phyloP scores from a whole-genome alignment of 1,284 basidiomycete species.

The Cronartium ribicola region DNA sequence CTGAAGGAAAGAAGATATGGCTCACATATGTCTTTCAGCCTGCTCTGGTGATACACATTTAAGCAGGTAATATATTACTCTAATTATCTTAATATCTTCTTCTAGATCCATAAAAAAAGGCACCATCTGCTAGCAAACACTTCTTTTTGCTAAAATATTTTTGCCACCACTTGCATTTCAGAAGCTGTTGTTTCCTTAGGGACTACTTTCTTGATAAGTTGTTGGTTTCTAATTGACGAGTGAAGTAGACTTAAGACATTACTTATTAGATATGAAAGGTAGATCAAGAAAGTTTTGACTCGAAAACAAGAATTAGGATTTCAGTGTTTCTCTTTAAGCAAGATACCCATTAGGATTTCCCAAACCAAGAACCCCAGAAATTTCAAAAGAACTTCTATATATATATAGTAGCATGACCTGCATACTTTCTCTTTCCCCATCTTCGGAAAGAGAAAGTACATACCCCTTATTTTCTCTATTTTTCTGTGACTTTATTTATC shows the following conservation, averaged over 20 bases:
- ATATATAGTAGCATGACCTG: no score
- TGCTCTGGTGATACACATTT: background rate
- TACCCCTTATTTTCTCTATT: no score
- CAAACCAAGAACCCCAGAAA: no score
- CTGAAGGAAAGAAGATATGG: background rate
- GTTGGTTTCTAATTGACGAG: background rate
- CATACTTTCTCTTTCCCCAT: no score
- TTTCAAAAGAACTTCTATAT: no score
- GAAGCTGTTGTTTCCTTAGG: background rate
- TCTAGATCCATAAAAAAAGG: slow-evolving; percentile 3
- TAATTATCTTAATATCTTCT: background rate
- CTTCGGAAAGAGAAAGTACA: no score
- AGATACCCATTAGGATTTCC: no score
- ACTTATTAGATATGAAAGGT: no score
- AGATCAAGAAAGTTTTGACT: no score
- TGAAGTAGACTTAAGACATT: background rate
- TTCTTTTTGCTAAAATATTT: background rate
- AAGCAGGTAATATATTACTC: background rate
- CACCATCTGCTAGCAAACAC: background rate
- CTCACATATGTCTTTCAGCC: background rate
- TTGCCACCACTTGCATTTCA: background rate
- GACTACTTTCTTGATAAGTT: background rate
- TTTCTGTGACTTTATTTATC: no score
- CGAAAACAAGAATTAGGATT: no score
- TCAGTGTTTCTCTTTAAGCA: no score